Conservation (phyloP, 139 green algal genomes). For the Chlorella sp. region DNA sequence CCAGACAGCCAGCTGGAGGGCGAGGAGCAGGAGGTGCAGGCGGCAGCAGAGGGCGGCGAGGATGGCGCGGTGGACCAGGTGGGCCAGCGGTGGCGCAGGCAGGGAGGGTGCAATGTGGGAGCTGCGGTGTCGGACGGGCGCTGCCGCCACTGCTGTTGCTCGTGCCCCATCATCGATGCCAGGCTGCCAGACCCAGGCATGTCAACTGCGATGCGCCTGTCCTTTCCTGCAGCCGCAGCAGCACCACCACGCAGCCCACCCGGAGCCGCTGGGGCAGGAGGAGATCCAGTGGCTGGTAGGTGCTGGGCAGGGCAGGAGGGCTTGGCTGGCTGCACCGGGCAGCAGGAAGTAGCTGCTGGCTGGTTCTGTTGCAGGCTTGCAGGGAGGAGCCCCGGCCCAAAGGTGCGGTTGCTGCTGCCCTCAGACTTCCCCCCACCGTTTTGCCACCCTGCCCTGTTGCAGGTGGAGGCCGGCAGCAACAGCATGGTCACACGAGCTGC, state of each 20-base stretch:
- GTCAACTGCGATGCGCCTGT: not conserved
- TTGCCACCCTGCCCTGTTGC: too few species aligned
- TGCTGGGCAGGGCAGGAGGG: too few species aligned
- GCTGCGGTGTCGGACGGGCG: too few species aligned
- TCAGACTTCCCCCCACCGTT: too few species aligned
- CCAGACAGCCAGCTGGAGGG: not conserved
- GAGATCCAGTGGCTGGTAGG: slow-evolving; percentile 48
- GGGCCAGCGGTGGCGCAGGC: not conserved
- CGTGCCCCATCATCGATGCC: too few species aligned
- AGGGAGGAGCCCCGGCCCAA: too few species aligned
- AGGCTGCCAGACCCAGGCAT: not conserved
- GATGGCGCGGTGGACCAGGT: not conserved
- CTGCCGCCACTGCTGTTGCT: too few species aligned
- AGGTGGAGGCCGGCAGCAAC: slow-evolving; percentile 27
- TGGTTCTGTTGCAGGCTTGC: too few species aligned
- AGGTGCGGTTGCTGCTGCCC: too few species aligned
- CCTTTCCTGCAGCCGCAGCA: not conserved
- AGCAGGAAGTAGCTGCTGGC: too few species aligned
- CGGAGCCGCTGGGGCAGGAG: slow-evolving; percentile 29
- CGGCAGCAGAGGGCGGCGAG: not conserved
- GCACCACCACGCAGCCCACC: not conserved
- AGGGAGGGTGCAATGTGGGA: not conserved
- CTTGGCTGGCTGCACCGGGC: too few species aligned
- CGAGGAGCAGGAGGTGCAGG: not conserved
- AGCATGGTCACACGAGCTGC: slow-evolving; percentile 19